phyloP scores from a whole-genome alignment of 495 filamentous ascomycete species.

The Penicillium mononematosum region DNA sequence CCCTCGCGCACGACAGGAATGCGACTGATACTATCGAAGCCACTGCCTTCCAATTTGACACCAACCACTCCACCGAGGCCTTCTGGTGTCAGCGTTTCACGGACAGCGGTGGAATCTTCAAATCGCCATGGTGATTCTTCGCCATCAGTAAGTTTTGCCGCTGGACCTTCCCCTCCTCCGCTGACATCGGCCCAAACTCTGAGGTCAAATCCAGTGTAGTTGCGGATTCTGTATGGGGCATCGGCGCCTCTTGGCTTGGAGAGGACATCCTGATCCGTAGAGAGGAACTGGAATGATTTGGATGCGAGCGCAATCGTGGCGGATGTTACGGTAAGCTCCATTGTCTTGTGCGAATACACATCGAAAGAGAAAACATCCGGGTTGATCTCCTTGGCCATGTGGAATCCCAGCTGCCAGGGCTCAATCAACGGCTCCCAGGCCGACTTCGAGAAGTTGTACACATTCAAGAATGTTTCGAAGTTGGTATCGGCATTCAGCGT shows the following conservation, averaged over 20 bases:
- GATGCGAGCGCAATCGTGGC: slow-evolving; percentile 90
- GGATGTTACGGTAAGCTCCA: slow-evolving; percentile 90
- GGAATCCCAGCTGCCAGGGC: slow-evolving; percentile 91
- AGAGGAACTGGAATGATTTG: slow-evolving; percentile 88
- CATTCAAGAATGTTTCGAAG: slow-evolving; percentile 90
- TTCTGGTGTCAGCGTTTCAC: slow-evolving; percentile 86
- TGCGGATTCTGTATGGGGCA: slow-evolving; percentile 88
- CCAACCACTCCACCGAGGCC: slow-evolving; percentile 72
- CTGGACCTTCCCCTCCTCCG: slow-evolving; percentile 58
- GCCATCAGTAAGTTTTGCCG: slow-evolving; percentile 83
- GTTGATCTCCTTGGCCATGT: slow-evolving; percentile 74
- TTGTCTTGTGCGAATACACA: slow-evolving; percentile 77
- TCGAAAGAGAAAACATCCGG: slow-evolving; percentile 80
- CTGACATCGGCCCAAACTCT: slow-evolving; percentile 75
- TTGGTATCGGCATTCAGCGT: slow-evolving; percentile 82
- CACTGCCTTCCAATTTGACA: slow-evolving; percentile 84
- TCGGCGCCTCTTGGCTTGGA: slow-evolving; percentile 90
- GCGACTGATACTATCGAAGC: slow-evolving; percentile 83
- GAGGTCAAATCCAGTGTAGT: slow-evolving; percentile 91
- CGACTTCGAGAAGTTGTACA: slow-evolving; percentile 98
- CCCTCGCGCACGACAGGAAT: slow-evolving; percentile 93
- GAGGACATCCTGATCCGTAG: slow-evolving; percentile 85
- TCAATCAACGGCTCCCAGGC: slow-evolving; percentile 97
- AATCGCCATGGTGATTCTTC: slow-evolving; percentile 95
- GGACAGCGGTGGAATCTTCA: slow-evolving; percentile 89